Evolutionary conservation across 2,329 filamentous ascomycete genomes (phyloP).

Genomic region (Reticulascus tulasneorum): DNA sequence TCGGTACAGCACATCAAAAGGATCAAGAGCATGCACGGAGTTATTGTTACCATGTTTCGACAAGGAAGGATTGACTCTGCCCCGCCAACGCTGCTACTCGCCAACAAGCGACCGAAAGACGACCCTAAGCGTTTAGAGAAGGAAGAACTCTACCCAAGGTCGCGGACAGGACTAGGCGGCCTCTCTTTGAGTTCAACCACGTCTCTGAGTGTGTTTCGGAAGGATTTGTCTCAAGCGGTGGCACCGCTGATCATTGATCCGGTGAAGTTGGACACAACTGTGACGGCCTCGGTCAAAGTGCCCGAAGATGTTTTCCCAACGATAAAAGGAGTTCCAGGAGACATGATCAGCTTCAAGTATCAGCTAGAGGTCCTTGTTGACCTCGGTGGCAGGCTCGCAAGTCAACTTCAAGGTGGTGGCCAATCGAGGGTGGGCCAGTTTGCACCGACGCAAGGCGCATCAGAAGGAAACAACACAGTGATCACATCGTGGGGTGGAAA

Average conservation of each 20-base stretch:
- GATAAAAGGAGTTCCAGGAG: slow-evolving; percentile 81
- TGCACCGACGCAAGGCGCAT: slow-evolving; percentile 21
- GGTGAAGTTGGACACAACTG: slow-evolving; percentile 67
- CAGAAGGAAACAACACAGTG: slow-evolving; percentile 37
- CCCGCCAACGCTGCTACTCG: slow-evolving; percentile 48
- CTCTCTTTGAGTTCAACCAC: slow-evolving; percentile 82
- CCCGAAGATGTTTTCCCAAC: slow-evolving; percentile 91
- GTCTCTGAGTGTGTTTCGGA: slow-evolving; percentile 89
- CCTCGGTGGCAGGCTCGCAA: slow-evolving; percentile 78
- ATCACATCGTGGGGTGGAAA: slow-evolving; percentile 57
- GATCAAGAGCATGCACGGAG: slow-evolving; percentile 85
- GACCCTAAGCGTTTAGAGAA: slow-evolving; percentile 66
- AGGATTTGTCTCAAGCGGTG: slow-evolving; percentile 86
- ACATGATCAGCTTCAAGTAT: slow-evolving; percentile 94
- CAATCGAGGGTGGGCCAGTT: slow-evolving; percentile 42
- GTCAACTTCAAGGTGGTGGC: slow-evolving; percentile 63
- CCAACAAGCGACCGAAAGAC: slow-evolving; percentile 52
- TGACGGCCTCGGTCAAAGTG: slow-evolving; percentile 79
- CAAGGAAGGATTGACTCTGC: slow-evolving; percentile 85
- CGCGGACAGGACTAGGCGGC: slow-evolving; percentile 79
- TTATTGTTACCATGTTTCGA: slow-evolving; percentile 88
- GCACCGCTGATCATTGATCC: slow-evolving; percentile 87
- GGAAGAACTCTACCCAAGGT: slow-evolving; percentile 83
- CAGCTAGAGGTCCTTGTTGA: slow-evolving; percentile 91
- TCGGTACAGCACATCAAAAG: slow-evolving; percentile 83